Percentiles rank a stretch among this genome's conserved stretches.
These are phyloP conservation scores for Rostrohypoxylon terebratum DNA, from an alignment of 495 filamentous ascomycete genomes.

Conservation along the genomic window DNA sequence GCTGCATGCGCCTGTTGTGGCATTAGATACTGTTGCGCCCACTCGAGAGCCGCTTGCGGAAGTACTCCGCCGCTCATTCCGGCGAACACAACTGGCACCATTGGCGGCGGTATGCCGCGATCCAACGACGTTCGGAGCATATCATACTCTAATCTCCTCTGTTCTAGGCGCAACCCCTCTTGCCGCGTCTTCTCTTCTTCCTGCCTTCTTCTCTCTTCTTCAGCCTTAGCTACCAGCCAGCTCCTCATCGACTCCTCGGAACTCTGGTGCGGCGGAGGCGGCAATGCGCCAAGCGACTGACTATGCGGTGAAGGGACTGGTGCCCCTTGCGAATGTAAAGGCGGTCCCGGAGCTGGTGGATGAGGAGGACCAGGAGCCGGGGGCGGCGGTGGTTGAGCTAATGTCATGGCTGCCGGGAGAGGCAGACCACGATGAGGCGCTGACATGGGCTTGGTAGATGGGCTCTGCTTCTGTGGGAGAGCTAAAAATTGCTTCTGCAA, in stretches of 20 bases:
- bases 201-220: constrained; percentile 85
- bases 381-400: constrained; percentile 61
- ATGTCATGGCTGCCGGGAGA: constrained; percentile 77
- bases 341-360: constrained; percentile 53
- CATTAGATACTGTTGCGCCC: constrained; percentile 77
- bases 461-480: constrained; percentile 56
- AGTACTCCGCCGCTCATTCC: constrained; percentile 77
- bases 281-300: constrained; percentile 67
- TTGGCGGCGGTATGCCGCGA: constrained; percentile 83
- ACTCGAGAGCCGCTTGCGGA: constrained; percentile 70
- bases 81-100: constrained; percentile 91
- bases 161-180: constrained; percentile 79
- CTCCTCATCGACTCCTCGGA: constrained; percentile 83
- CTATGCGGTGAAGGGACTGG: constrained; percentile 52
- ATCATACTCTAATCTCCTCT: constrained; percentile 82
- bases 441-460: constrained; percentile 69
- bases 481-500: constrained; percentile 57
- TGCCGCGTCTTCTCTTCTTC: constrained; percentile 91
- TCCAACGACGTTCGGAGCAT: constrained; percentile 85
- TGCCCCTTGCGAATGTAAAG: constrained; percentile 51
- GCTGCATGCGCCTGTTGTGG: constrained; percentile 64
- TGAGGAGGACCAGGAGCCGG: constrained; percentile 51
- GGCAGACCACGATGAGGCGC: constrained; percentile 81
- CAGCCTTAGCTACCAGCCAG: constrained; percentile 84
- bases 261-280: constrained; percentile 79